Evolutionary conservation across 2,329 filamentous ascomycete species (phyloP).

Genomic region (Ophiognomonia clavigignenti-juglandacearum): DNA sequence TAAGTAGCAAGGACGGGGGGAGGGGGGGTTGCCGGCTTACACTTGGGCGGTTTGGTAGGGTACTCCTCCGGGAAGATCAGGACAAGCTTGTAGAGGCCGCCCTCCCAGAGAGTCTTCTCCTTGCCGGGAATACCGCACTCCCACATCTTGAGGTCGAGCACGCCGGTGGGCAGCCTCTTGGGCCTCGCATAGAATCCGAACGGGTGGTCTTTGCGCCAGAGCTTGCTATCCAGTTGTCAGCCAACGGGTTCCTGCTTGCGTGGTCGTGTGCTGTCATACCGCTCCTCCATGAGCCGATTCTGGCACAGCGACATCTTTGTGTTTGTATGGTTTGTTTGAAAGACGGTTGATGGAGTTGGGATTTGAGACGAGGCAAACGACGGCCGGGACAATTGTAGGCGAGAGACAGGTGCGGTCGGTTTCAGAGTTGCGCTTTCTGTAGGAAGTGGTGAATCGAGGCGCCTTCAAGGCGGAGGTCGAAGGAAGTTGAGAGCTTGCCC

Average conservation of each 20-base stretch:
- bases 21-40: conserved; percentile 49
- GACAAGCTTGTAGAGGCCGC: conserved; percentile 92
- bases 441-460: too few species aligned
- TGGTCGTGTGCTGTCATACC: conserved; percentile 49
- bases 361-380: too few species aligned
- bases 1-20: neutral
- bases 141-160: conserved; percentile 91
- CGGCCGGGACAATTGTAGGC: too few species aligned
- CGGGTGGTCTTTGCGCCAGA: conserved; percentile 94
- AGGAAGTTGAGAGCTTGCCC: too few species aligned
- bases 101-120: conserved; percentile 95
- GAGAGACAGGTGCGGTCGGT: too few species aligned
- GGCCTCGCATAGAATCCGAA: conserved; percentile 97
- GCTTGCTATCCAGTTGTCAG: conserved; percentile 59
- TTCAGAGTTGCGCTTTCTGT: too few species aligned
- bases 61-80: conserved; percentile 96
- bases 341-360: too few species aligned
- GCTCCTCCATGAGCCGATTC: conserved; percentile 82
- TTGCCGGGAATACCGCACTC: conserved; percentile 96
- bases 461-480: too few species aligned
- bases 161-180: conserved; percentile 69
- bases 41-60: conserved; percentile 97
- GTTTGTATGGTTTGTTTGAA: neutral
- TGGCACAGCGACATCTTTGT: conserved; percentile 75
- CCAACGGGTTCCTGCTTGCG: neutral